Evolutionary conservation across 257 asterid species (phyloP).

Genomic region (Solanum paucissectum): DNA sequence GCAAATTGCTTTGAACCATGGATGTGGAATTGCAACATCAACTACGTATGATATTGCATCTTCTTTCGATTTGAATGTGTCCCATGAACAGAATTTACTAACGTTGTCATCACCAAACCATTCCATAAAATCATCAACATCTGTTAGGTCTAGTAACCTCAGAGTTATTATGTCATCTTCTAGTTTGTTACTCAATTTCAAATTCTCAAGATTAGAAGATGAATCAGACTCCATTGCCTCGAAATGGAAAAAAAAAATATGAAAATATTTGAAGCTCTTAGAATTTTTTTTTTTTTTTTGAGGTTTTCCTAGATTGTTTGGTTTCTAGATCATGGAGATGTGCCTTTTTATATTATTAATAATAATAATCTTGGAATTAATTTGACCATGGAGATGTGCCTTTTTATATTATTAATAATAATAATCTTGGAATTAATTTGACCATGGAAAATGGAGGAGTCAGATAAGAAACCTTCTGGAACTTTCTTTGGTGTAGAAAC

Average conservation of each 20-base stretch:
- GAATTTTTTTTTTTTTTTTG: background rate
- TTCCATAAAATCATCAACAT: constrained; percentile 45
- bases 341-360: background rate
- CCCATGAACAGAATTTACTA: constrained; percentile 61
- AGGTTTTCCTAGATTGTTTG: background rate
- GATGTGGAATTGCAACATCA: constrained; percentile 19
- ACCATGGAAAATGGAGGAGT: background rate
- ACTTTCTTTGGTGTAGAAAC: background rate
- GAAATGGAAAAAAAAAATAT: background rate
- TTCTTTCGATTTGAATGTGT: constrained; percentile 37
- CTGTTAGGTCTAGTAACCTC: constrained; percentile 43
- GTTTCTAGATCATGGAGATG: background rate
- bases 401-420: background rate
- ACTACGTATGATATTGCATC: constrained; percentile 26
- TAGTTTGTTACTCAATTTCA: background rate
- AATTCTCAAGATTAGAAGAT: background rate
- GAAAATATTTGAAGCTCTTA: background rate
- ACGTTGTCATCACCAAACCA: constrained; percentile 60
- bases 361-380: background rate
- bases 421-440: background rate
- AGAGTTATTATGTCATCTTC: constrained; percentile 29
- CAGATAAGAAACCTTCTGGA: background rate
- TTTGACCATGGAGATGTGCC: background rate
- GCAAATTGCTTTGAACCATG: constrained; percentile 60
- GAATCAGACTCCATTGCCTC: background rate